phyloP scores from a whole-genome alignment of 1,284 basidiomycete genomes.

The Papiliotrema terrestris region DNA sequence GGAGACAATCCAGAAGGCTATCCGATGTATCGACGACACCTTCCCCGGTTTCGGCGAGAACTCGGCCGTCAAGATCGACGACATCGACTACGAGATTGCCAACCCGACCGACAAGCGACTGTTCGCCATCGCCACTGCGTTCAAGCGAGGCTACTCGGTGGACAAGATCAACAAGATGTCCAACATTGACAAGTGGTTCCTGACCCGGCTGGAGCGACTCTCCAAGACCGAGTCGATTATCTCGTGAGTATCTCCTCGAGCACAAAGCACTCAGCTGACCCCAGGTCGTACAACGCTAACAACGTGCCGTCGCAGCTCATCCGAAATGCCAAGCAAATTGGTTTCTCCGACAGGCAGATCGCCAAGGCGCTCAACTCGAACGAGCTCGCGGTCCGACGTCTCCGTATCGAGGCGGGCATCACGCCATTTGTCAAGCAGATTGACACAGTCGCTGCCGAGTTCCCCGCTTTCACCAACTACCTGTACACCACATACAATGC shows the following conservation, averaged over 20 bases:
- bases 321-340: slow-evolving; percentile 79
- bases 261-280: slow-evolving; percentile 80
- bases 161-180: slow-evolving; percentile 88
- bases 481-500: slow-evolving; percentile 99
- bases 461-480: slow-evolving; percentile 98
- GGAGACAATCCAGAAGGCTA: slow-evolving; percentile 97
- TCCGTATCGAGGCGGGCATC: slow-evolving; percentile 83
- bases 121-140: slow-evolving; percentile 89
- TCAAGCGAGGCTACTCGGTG: slow-evolving; percentile 85
- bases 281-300: slow-evolving; percentile 65
- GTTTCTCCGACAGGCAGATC: slow-evolving; percentile 93
- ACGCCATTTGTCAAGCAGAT: slow-evolving; percentile 99
- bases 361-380: slow-evolving; percentile 71
- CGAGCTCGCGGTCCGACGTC: slow-evolving; percentile 58
- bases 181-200: slow-evolving; percentile 99
- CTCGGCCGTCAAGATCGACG: slow-evolving; percentile 73
- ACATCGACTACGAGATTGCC: slow-evolving; percentile 72
- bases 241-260: slow-evolving; percentile 95
- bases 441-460: slow-evolving; percentile 98
- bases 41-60: slow-evolving; percentile 60
- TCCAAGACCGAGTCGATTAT: slow-evolving; percentile 75
- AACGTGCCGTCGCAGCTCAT: slow-evolving; percentile 67
- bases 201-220: slow-evolving; percentile 91
- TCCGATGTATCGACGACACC: slow-evolving; percentile 92
- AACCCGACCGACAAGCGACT: slow-evolving; percentile 75